A percentile compares a stretch with the other conserved stretches of the same genome.
phyloP scores from a whole-genome alignment of 1,139 yeast species.

The Pneumocystis sp. region DNA sequence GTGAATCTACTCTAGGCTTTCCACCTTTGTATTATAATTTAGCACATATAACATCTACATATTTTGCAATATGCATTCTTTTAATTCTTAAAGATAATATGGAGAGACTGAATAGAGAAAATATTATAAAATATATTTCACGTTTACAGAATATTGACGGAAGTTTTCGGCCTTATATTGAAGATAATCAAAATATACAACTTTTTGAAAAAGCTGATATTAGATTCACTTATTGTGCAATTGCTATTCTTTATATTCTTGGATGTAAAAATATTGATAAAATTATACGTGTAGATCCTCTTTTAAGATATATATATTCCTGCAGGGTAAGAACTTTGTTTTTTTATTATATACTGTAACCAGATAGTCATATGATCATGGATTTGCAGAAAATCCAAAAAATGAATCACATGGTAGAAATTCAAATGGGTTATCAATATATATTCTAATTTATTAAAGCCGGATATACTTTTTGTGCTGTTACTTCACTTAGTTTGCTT shows the following conservation, averaged over 20 bases:
- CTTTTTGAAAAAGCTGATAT: constrained; percentile 57
- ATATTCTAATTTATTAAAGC: constrained; percentile 22
- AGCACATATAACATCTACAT: constrained; percentile 54
- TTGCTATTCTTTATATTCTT: constrained; percentile 43
- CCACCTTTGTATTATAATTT: constrained; percentile 29
- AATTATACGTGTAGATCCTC: neutral
- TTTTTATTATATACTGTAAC: neutral
- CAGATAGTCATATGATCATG: constrained; percentile 41
- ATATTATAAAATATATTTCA: constrained; percentile 33
- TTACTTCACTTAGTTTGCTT: constrained; percentile 45
- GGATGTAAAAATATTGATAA: constrained; percentile 25
- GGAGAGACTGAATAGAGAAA: constrained; percentile 15
- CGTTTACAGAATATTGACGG: constrained; percentile 24
- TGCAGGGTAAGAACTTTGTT: neutral
- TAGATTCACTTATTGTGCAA: constrained; percentile 62
- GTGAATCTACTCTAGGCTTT: constrained; percentile 29
- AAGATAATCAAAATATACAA: constrained; percentile 29
- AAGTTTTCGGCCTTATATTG: constrained; percentile 16
- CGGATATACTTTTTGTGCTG: constrained; percentile 77
- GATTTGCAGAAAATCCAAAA: constrained; percentile 35
- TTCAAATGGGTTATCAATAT: neutral
- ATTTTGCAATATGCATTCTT: constrained; percentile 38
- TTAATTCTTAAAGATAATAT: constrained; percentile 14
- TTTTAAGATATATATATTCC: constrained; percentile 12
- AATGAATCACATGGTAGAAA: constrained; percentile 49